Percentiles rank a stretch among this genome's conserved stretches.
Evolutionary conservation across 73 alveolate genomes (phyloP).

Genomic region (Effrenium voratum): DNA sequence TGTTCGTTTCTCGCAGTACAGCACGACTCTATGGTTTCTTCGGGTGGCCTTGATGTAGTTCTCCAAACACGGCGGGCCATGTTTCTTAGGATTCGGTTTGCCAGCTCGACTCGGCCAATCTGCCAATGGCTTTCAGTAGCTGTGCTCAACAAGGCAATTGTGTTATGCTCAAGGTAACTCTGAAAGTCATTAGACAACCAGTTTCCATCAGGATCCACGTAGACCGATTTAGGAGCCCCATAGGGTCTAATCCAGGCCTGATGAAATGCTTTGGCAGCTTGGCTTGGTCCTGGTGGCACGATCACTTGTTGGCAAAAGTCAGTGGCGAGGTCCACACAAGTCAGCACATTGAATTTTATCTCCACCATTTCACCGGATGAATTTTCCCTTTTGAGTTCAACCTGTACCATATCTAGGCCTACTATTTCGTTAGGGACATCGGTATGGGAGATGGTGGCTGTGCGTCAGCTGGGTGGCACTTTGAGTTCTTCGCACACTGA

Average conservation of each 20-base stretch:
- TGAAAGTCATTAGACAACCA: neutral
- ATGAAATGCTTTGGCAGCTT: neutral
- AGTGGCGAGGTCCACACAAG: neutral
- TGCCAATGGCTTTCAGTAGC: neutral
- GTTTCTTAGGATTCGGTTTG: neutral
- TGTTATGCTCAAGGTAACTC: neutral
- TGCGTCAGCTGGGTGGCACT: neutral
- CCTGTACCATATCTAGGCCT: neutral
- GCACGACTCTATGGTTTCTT: neutral
- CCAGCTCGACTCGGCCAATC: neutral
- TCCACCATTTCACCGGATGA: neutral
- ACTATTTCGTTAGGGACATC: constrained; percentile 21
- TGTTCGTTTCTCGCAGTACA: neutral
- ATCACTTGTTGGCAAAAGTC: constrained; percentile 19
- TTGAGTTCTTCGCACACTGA: constrained; percentile 14
- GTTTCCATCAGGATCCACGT: neutral
- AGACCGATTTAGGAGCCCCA: neutral
- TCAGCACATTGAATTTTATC: neutral
- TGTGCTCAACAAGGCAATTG: neutral
- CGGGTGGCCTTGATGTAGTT: neutral
- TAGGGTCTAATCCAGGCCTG: neutral
- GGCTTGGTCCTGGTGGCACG: neutral
- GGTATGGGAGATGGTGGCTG: neutral
- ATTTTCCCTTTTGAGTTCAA: neutral
- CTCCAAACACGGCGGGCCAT: constrained; percentile 9